A percentile compares a stretch with the other conserved stretches of the same genome.
phyloP scores from a whole-genome alignment of 192 early-diverging fungal genomes.

The Rhizophagus clarus region DNA sequence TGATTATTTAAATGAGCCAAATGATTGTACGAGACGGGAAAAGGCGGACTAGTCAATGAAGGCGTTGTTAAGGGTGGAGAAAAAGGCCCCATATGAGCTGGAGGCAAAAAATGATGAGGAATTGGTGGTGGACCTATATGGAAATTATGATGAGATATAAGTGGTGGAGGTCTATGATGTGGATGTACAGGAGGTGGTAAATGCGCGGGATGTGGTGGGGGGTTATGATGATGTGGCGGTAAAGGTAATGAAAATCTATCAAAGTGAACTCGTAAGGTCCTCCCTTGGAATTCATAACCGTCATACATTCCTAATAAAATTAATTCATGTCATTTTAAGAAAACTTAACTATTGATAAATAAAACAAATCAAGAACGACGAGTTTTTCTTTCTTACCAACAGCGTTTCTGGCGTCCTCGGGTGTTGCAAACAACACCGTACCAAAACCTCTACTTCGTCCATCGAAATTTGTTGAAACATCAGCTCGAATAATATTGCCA shows the following conservation, averaged over 20 bases:
- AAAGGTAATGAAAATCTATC: conserved; percentile 47
- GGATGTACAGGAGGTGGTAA: conserved; percentile 20
- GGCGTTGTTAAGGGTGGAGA: conserved; percentile 27
- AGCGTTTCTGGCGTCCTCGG: conserved; percentile 71
- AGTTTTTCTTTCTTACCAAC: conserved; percentile 47
- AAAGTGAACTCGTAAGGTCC: conserved; percentile 52
- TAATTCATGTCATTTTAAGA: background rate
- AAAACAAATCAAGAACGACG: background rate
- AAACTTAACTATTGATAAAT: background rate
- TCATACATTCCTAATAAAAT: conserved; percentile 48
- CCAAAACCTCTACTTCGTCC: conserved; percentile 77
- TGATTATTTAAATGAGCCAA: conserved; percentile 1
- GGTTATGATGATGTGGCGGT: conserved; percentile 35
- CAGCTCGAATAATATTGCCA: conserved; percentile 69
- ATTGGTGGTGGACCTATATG: conserved; percentile 30
- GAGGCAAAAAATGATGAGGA: conserved; percentile 28
- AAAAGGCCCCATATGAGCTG: conserved; percentile 29
- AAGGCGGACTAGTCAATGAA: conserved; percentile 28
- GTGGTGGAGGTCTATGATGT: conserved; percentile 28
- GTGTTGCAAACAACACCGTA: conserved; percentile 66
- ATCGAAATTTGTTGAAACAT: conserved; percentile 62
- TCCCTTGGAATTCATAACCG: conserved; percentile 53
- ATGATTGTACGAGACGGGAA: conserved; percentile 11
- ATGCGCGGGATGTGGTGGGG: conserved; percentile 37
- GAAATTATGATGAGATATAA: conserved; percentile 25